Base-by-base conservation (phyloP, 768 basidiomycete genomes). In the Cystofilobasidium bisporidii region DNA sequence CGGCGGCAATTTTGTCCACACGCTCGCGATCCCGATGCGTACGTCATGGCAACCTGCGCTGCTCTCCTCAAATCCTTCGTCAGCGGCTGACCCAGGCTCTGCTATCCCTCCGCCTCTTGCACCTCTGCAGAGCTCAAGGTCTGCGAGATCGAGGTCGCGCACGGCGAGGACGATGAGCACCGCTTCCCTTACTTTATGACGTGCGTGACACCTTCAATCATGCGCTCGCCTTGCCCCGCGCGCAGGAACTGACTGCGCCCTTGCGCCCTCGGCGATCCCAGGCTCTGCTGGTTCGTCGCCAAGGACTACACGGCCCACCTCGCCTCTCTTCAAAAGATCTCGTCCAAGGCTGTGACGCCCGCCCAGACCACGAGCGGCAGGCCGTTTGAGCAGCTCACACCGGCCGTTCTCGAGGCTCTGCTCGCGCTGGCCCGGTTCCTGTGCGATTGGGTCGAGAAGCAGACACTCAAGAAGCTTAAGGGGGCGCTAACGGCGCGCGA, bases 1-100 rank as follows among this genome's bases (percentile, higher is more conserved):
- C 73, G 94, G 94, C 1, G 94, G 94, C 45, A 99, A 99, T 77
- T 99, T 97, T 76, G 76, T 99, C 60, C 94, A 99, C 77, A 93
- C 91, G 11, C 91, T 87, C 76, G 86, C 91, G 72, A 84, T 94
- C 53, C 81, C 82, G 0, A 91, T 87, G 3, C 93, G 92, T 93
- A 3, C 5, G 43, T 43, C 14, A 17, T 4, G 9, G 17, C 77
- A 71, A 88, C 77, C 3, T 68, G 55, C 32, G 10, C 24, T 60
- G 14, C 30, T 33, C 10, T 26, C 26, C 12, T 22, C 2, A n/a
- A 2, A 43, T 43, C 0, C 18, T 55, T 18, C 38, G 24, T 5
- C 1, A 24, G 14, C 11, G 20, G 47, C 30, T 57, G 33, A 22
- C 10, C 24, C 38, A 33, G n/a, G n/a, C 38, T 0, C 32, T 38